phyloP scores from a whole-genome alignment of 495 filamentous ascomycete species.

The Penicillium paxilli region DNA sequence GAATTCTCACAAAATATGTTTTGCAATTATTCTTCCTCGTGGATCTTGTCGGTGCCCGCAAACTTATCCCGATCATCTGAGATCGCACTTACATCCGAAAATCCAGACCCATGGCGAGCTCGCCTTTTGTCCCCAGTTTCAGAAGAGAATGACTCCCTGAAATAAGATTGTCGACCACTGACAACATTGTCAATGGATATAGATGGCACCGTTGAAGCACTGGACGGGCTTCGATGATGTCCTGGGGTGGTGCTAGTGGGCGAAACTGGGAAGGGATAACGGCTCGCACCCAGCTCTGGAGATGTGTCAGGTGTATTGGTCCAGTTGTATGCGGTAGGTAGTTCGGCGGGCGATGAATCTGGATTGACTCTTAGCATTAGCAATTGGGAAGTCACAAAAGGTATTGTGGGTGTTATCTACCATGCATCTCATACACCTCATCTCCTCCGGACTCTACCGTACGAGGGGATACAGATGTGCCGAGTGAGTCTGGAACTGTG shows the following conservation, averaged over 20 bases:
- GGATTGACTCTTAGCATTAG: background rate
- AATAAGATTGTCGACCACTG: constrained; percentile 7
- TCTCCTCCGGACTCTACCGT: constrained; percentile 25
- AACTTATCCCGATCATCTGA: background rate
- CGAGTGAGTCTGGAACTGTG: constrained; percentile 19
- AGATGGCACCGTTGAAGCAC: constrained; percentile 4
- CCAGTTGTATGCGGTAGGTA: constrained; percentile 15
- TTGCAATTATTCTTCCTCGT: background rate
- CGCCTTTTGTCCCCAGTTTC: background rate
- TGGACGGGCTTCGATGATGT: constrained; percentile 8
- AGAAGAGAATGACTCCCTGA: constrained; percentile 11
- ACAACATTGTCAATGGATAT: constrained; percentile 21
- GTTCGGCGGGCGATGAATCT: constrained; percentile 23
- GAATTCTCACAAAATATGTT: background rate
- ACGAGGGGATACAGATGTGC: constrained; percentile 13
- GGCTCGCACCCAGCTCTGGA: background rate
- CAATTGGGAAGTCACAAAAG: background rate
- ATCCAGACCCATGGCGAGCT: constrained; percentile 15
- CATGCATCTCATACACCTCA: constrained; percentile 22
- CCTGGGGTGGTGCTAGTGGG: background rate
- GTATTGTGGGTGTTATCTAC: constrained; percentile 3
- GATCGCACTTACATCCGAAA: constrained; percentile 7
- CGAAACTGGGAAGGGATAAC: background rate
- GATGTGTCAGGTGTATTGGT: background rate
- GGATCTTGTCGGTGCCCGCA: background rate